Base-by-base conservation (phyloP, 495 filamentous ascomycete genomes). In the Hypoxylon intermedium region DNA sequence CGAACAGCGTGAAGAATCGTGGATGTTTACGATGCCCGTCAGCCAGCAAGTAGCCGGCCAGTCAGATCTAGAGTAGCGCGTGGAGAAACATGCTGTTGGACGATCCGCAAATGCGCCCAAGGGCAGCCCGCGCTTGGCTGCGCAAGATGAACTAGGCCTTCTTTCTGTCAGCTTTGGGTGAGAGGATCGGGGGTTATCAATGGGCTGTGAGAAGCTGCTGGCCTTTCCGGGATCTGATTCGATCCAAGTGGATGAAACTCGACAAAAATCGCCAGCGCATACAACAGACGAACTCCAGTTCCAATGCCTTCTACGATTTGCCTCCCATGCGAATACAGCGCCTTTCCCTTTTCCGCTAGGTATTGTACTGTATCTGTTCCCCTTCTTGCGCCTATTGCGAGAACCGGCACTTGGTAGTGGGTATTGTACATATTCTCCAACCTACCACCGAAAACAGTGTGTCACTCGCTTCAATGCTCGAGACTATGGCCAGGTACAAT, bases 231-330 rank as follows among this genome's bases (percentile, higher is more conserved):
- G 68, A 52, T 60, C 54, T 69, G 66, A 71, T 71, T 71, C 66
- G 68, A 71, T 67, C 65, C 68, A 68, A 56, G 66, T 62, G 63
- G 63, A 67, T 67, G 56, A 67, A 71, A 67, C 68, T 69, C 50
- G 53, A 38, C 9, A 38, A 38, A 38, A 38, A 15, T 34, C 62
- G 68, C 68, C 68, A 71, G 68, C 68, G 68, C 68, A 71, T 69
- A 65, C 58, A 52, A 67, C 46, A 42, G 45, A 52, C 51, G 44
- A 65, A 53, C 56, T 65, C 62, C 51, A 60, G 45, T 55, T 61
- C 63, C 57, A 57, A 67, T 61, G 48, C 55, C 59, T 53, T 52
- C 47, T 58, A 53, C 53, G 38, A 40, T 63, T 55, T 58, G 53
- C 45, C 52, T 58, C 54, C 26, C 46, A 38, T 51, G 49, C 38